Evolutionary conservation across 768 basidiomycete genomes (phyloP), one percentile per base, ranked within the genome.

Genomic region (Trametes cubensis): DNA sequence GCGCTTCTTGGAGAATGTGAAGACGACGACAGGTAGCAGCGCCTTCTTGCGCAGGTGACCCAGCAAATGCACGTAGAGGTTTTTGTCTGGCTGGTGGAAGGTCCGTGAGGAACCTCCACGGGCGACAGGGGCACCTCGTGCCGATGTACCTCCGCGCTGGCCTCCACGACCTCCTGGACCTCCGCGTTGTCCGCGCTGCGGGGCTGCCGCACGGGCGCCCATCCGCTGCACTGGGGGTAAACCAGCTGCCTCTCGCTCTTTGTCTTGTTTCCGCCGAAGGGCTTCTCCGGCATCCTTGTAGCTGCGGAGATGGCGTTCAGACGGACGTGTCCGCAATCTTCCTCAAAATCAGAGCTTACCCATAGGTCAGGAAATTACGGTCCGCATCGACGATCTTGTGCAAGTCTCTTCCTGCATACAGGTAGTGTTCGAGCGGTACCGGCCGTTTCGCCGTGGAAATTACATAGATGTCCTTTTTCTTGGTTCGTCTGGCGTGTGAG

Each of bases 401-500:
- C 69, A 89, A 79, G 46, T 97, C 95, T 60, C 88, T 83, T n/a
- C 94, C 92, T 6, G 95, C 94, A 75, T 97, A 99, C 3, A 99
- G 79, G 75, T 89, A 96, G 78, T 98, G 96, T 75, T 98, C 96
- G 56, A 99, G 81, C 6, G 97, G 97, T 6, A 99, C 97, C 0
- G 97, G 97, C 57, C 97, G 83, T 74, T 98, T 95, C 3, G 89
- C 86, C 0, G 97, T 99, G 10, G 93, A 96, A 65, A 99, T 98
- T 49, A 99, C 97, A 73, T 98, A 98, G 57, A 99, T 98, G 66
- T 98, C 95, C 74, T 98, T 98, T 81, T 95, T 96, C 79, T 99
- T 98, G 2, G 97, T 99, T 17, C 97, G 92, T 6, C 96, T 98
- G 67, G 10, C 34, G 50, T 13, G 34, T 14, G 28, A 34, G 58